Evolutionary conservation across 2,329 filamentous ascomycete species (phyloP).

Genomic region (Trichophyton rubrum): DNA sequence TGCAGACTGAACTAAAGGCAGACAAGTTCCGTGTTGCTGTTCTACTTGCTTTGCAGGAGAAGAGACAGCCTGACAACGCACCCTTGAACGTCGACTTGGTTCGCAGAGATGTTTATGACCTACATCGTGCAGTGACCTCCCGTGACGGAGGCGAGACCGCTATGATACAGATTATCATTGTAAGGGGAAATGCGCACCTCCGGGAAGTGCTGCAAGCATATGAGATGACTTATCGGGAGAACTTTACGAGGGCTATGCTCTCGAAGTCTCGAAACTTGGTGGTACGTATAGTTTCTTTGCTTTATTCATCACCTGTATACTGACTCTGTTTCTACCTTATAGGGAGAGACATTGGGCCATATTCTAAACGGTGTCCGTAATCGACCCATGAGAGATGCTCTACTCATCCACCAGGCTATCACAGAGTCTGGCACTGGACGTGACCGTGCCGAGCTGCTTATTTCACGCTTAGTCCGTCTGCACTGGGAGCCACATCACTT

Average conservation of each 20-base stretch:
- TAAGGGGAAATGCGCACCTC: slow-evolving; percentile 69
- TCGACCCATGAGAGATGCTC: slow-evolving; percentile 79
- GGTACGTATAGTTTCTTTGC: slow-evolving; percentile 46
- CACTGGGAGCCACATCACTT: slow-evolving; percentile 88
- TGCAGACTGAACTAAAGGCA: slow-evolving; percentile 83
- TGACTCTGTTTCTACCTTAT: slow-evolving; percentile 8
- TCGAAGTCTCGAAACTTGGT: slow-evolving; percentile 84
- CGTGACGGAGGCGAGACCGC: slow-evolving; percentile 68
- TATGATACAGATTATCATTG: slow-evolving; percentile 75
- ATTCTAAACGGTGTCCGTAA: slow-evolving; percentile 96
- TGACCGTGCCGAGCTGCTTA: slow-evolving; percentile 75
- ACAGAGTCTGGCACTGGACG: slow-evolving; percentile 55
- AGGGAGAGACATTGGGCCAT: slow-evolving; percentile 91
- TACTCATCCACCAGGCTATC: slow-evolving; percentile 83
- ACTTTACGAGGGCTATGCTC: slow-evolving; percentile 80
- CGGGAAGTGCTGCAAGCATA: slow-evolving; percentile 68
- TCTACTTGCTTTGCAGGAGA: slow-evolving; percentile 67
- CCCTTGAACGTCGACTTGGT: slow-evolving; percentile 50
- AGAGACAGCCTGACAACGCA: slow-evolving; percentile 70
- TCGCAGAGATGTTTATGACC: slow-evolving; percentile 57
- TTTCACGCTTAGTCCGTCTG: slow-evolving; percentile 72
- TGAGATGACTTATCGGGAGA: slow-evolving; percentile 57
- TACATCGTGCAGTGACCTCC: slow-evolving; percentile 59
- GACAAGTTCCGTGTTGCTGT: slow-evolving; percentile 93
- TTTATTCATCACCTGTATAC: slow-evolving; percentile 4